phyloP scores from a whole-genome alignment of 495 filamentous ascomycete species.

The Podospora didyma region DNA sequence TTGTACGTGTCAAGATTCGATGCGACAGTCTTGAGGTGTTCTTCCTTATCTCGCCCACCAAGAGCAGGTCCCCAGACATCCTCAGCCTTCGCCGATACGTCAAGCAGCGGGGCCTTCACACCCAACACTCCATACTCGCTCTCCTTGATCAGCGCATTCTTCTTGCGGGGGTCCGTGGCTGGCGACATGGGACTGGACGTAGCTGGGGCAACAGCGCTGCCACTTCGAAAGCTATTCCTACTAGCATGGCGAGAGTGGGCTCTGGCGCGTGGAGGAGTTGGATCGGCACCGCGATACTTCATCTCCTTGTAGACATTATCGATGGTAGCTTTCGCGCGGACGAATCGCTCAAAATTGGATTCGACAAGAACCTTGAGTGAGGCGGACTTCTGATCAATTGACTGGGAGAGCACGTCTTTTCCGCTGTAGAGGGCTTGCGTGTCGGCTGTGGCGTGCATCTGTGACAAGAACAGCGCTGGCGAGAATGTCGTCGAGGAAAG shows the following conservation, averaged over 20 bases:
- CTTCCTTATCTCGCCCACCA: constrained; percentile 87
- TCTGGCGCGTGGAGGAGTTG: constrained; percentile 45
- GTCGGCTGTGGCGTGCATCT: constrained; percentile 80
- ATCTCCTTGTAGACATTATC: constrained; percentile 98
- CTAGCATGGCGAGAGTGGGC: constrained; percentile 58
- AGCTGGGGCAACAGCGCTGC: constrained; percentile 33
- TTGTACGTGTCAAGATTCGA: constrained; percentile 70
- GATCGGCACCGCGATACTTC: constrained; percentile 75
- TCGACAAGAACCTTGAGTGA: constrained; percentile 94
- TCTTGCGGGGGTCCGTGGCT: constrained; percentile 53
- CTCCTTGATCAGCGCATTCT: constrained; percentile 89
- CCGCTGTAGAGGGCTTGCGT: constrained; percentile 75
- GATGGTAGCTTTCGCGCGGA: constrained; percentile 92
- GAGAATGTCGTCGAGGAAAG: constrained; percentile 94
- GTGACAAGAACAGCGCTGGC: constrained; percentile 82
- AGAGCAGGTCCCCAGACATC: constrained; percentile 96
- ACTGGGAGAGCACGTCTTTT: constrained; percentile 74
- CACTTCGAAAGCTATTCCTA: constrained; percentile 61
- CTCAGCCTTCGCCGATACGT: constrained; percentile 88
- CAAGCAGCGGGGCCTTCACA: constrained; percentile 79
- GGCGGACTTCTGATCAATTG: constrained; percentile 95
- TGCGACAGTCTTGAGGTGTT: constrained; percentile 71
- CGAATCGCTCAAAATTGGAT: constrained; percentile 96
- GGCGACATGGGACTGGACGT: constrained; percentile 31
- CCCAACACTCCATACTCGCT: constrained; percentile 91